Base-by-base conservation (phyloP, 2,329 filamentous ascomycete genomes). In the Beauveria sp. region DNA sequence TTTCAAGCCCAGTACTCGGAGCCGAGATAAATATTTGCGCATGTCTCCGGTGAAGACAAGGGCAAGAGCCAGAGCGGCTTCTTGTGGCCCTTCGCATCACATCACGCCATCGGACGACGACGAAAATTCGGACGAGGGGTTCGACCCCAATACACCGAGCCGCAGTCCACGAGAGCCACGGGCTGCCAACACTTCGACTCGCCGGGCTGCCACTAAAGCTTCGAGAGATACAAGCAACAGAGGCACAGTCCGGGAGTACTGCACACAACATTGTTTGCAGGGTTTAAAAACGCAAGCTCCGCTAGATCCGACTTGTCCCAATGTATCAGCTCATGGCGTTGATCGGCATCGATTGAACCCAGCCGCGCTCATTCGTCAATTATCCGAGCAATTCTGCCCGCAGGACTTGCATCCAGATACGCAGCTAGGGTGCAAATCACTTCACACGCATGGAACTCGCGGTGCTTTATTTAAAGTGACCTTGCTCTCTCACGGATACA, bases 141-240 rank as follows among this genome's bases (percentile, higher is more conserved):
- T 8, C 38, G 22, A 55, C n/a, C 38, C 38, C 9, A 26, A 42
- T 3, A 55, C 52, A 60, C 43, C 1, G 57, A 34, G 38, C 72
- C 58, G 50, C 65, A 59, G 1, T 64, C 49, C 4, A 70, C 63
- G 20, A 71, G 75, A 0, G 30, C 2, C 26, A 38, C 28, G 28
- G 16, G 50, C 50, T 12, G 5, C 47, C 14, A 26, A 51, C 47
- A 3, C 47, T 51, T 51, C 26, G 7, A 51, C 1, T n/a, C 24
- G 26, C 47, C 47, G 5, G 16, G 12, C 26, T 26, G 5, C 22
- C 14, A 20, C 22, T 22, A 9, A 30, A 26, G 18, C 24, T 9
- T 30, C 2, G n/a, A 34, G 30, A 38, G 30, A 12, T 14, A 14
- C 9, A 20, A 24, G 30, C 24, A 30, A 16, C 3, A 51, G 50